These are phyloP conservation scores for Entoloma clypeatum DNA, from an alignment of 1,284 basidiomycete genomes.

Conservation along the genomic window DNA sequence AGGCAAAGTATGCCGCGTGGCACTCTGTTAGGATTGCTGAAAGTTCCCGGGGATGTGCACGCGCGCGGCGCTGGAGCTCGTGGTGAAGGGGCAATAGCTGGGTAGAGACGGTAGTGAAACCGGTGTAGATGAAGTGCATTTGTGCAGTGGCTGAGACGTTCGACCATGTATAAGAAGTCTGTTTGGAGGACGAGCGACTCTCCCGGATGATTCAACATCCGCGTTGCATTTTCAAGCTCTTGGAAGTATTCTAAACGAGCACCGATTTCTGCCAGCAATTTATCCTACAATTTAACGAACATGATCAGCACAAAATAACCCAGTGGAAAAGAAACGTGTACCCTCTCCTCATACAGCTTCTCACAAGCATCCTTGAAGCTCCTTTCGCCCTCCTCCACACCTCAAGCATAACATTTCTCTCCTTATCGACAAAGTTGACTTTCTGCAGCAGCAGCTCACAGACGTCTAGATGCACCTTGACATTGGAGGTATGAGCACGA, in stretches of 20 bases:
- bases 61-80: conserved; percentile 81
- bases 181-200: conserved; percentile 84
- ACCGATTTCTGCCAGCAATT: conserved; percentile 69
- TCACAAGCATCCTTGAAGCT: conserved; percentile 88
- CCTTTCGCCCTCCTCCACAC: conserved; percentile 83
- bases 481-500: conserved; percentile 72
- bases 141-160: conserved; percentile 79
- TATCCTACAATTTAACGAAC: conserved; percentile 46
- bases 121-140: conserved; percentile 83
- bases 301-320: no score
- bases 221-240: conserved; percentile 84
- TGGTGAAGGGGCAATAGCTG: conserved; percentile 74
- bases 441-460: conserved; percentile 69
- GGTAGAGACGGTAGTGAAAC: conserved; percentile 71
- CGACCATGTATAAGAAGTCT: conserved; percentile 92
- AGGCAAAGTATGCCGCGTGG: conserved; percentile 75
- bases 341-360: conserved; percentile 81
- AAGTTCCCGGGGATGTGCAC: conserved; percentile 73
- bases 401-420: conserved; percentile 78
- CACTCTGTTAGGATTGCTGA: conserved; percentile 78
- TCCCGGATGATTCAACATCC: conserved; percentile 89
- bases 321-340: conserved; percentile 27
- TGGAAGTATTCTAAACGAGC: conserved; percentile 85
- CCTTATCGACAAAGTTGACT: conserved; percentile 67
- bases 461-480: conserved; percentile 71